These are phyloP conservation scores for Claviceps maximensis DNA, from an alignment of 2,329 filamentous ascomycete genomes.

Conservation along the genomic window DNA sequence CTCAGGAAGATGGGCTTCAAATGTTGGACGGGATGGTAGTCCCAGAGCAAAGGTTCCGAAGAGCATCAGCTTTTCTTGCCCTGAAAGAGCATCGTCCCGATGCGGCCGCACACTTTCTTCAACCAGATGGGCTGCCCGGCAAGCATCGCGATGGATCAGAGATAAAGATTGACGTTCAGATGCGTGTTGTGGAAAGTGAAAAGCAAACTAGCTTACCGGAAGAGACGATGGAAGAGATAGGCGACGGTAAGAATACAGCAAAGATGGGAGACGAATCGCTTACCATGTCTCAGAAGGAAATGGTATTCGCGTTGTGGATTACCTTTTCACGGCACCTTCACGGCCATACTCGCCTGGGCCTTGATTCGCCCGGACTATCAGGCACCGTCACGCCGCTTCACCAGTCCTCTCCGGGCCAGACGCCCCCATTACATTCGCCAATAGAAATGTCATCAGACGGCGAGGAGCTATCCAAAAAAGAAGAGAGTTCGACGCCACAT, in stretches of 20 bases:
- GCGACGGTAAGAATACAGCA: constrained; percentile 39
- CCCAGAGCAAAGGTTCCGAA: constrained; percentile 88
- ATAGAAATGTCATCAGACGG: constrained; percentile 42
- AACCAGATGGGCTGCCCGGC: constrained; percentile 72
- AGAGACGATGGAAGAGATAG: constrained; percentile 50
- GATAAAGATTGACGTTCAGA: constrained; percentile 88
- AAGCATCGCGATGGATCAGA: constrained; percentile 83
- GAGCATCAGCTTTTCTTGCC: constrained; percentile 72
- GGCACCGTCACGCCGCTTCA: constrained; percentile 58
- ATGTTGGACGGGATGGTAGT: constrained; percentile 91
- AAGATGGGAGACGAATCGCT: constrained; percentile 27
- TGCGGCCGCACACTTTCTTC: constrained; percentile 63
- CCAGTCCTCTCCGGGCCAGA: constrained; percentile 67
- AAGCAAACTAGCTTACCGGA: constrained; percentile 48
- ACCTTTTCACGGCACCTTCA: constrained; percentile 93
- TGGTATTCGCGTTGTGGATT: constrained; percentile 93
- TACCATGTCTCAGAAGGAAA: constrained; percentile 48
- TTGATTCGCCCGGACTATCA: constrained; percentile 48
- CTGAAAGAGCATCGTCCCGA: constrained; percentile 73
- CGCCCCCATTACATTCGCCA: constrained; percentile 41
- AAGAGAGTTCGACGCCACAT: constrained; percentile 28
- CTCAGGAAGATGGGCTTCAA: constrained; percentile 72
- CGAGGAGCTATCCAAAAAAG: constrained; percentile 27
- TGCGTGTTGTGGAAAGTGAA: constrained; percentile 90
- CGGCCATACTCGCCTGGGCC: constrained; percentile 44